Conservation (phyloP, 2,329 filamentous ascomycete genomes). For the Dothistroma septosporum region DNA sequence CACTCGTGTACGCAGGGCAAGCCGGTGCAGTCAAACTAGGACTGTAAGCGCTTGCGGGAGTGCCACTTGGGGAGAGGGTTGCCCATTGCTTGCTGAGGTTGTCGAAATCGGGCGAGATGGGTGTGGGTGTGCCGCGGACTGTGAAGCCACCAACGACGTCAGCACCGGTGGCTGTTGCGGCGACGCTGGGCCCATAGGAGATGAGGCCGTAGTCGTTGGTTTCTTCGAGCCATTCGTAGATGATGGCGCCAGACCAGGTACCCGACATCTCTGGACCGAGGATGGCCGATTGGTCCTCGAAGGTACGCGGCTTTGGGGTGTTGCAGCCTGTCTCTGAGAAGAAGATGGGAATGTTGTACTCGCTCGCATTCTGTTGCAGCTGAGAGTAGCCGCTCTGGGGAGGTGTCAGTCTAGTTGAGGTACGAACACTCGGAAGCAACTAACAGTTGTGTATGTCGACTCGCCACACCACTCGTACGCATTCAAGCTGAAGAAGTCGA, state of each 20-base stretch:
- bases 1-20: constrained; percentile 66
- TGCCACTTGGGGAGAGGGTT: constrained; percentile 64
- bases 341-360: constrained; percentile 80
- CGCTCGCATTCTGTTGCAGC: constrained; percentile 62
- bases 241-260: constrained; percentile 70
- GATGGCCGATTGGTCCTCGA: constrained; percentile 71
- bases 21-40: constrained; percentile 57
- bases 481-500: constrained; percentile 84
- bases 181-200: constrained; percentile 63
- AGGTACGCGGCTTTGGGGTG: constrained; percentile 56
- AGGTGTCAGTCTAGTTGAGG: constrained; percentile 41
- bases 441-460: constrained; percentile 13
- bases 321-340: constrained; percentile 89
- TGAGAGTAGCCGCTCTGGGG: constrained; percentile 62
- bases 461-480: constrained; percentile 43
- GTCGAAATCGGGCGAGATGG: constrained; percentile 69
- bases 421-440: background rate
- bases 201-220: constrained; percentile 76
- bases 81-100: constrained; percentile 77
- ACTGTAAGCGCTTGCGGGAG: constrained; percentile 63
- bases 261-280: constrained; percentile 69
- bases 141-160: constrained; percentile 63
- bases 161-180: constrained; percentile 27
- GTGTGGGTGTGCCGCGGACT: constrained; percentile 67
- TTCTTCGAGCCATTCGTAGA: constrained; percentile 90